phyloP scores from a whole-genome alignment of 495 filamentous ascomycete species.

The Thozetella sp. region DNA sequence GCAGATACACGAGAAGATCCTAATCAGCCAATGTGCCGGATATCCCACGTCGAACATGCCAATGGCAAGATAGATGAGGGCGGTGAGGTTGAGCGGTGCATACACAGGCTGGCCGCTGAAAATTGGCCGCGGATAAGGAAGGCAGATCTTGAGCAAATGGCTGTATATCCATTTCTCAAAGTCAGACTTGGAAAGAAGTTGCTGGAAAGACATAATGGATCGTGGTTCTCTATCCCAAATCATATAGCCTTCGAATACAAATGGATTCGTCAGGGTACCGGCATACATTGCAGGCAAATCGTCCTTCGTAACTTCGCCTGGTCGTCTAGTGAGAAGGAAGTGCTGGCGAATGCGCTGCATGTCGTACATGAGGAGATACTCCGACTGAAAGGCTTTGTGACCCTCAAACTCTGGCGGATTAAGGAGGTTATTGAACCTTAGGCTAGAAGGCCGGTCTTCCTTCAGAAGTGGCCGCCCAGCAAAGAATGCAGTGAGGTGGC shows the following conservation, averaged over 20 bases:
- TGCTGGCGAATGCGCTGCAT: slow-evolving; percentile 11
- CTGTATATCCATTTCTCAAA: slow-evolving; percentile 27
- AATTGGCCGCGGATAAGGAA: slow-evolving; percentile 17
- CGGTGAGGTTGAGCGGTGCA: slow-evolving; percentile 27
- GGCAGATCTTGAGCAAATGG: slow-evolving; percentile 33
- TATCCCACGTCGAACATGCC: slow-evolving; percentile 27
- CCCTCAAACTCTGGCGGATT: slow-evolving; percentile 12
- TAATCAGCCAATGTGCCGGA: slow-evolving; percentile 30
- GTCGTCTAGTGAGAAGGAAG: slow-evolving; percentile 12
- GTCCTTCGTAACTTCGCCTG: background rate
- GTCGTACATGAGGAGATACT: slow-evolving; percentile 23
- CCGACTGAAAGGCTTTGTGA: slow-evolving; percentile 20
- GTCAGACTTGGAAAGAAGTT: slow-evolving; percentile 10
- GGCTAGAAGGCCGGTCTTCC: slow-evolving; percentile 11
- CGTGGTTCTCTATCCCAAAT: slow-evolving; percentile 14
- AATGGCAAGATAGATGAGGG: slow-evolving; percentile 21
- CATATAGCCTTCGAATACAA: slow-evolving; percentile 11
- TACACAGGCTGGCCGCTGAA: slow-evolving; percentile 5
- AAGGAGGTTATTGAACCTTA: slow-evolving; percentile 18
- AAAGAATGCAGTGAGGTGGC: slow-evolving; percentile 25
- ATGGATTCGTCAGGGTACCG: background rate
- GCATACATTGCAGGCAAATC: background rate
- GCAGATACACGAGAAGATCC: slow-evolving; percentile 21
- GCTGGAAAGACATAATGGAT: slow-evolving; percentile 3
- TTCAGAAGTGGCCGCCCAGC: slow-evolving; percentile 25